Percentiles rank a stretch among this genome's conserved stretches.
phyloP scores from a whole-genome alignment of 1,284 basidiomycete species.

The Flammula alnicola region DNA sequence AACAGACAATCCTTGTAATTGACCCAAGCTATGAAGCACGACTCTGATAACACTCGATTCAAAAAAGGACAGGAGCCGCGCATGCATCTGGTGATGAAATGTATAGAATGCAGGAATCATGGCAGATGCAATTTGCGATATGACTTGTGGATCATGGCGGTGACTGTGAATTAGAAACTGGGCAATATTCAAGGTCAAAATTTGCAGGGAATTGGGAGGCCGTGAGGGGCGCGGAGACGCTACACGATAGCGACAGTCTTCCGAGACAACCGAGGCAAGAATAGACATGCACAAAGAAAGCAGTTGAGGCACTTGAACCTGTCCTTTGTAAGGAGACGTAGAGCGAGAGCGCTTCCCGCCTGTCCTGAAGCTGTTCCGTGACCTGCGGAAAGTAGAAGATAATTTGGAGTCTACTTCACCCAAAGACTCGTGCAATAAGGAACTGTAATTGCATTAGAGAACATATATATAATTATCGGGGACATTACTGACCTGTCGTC shows the following conservation, averaged over 20 bases:
- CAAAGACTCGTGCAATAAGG: background rate
- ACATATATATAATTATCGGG: background rate
- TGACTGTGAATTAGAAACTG: constrained; percentile 61
- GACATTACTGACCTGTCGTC: constrained; percentile 45
- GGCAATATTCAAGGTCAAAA: constrained; percentile 64
- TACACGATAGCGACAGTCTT: constrained; percentile 71
- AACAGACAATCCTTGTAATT: constrained; percentile 13
- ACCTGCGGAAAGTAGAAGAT: constrained; percentile 50
- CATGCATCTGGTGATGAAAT: constrained; percentile 62
- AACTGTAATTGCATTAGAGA: background rate
- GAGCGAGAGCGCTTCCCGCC: constrained; percentile 52
- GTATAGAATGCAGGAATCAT: constrained; percentile 71
- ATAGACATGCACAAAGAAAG: constrained; percentile 64
- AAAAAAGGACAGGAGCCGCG: constrained; percentile 64
- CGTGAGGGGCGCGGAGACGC: constrained; percentile 56
- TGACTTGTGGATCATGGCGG: constrained; percentile 51
- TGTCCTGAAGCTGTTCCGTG: constrained; percentile 44
- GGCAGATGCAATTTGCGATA: constrained; percentile 63
- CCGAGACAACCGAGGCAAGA: constrained; percentile 62
- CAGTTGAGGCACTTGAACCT: constrained; percentile 49
- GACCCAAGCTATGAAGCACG: constrained; percentile 48
- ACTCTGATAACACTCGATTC: constrained; percentile 59
- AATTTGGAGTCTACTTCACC: constrained; percentile 30
- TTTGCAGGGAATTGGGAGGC: constrained; percentile 71
- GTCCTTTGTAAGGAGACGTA: constrained; percentile 43